These are phyloP conservation scores for Phytophthora foliorum DNA, from an alignment of 352 stramenopile genomes.

Conservation along the genomic window DNA sequence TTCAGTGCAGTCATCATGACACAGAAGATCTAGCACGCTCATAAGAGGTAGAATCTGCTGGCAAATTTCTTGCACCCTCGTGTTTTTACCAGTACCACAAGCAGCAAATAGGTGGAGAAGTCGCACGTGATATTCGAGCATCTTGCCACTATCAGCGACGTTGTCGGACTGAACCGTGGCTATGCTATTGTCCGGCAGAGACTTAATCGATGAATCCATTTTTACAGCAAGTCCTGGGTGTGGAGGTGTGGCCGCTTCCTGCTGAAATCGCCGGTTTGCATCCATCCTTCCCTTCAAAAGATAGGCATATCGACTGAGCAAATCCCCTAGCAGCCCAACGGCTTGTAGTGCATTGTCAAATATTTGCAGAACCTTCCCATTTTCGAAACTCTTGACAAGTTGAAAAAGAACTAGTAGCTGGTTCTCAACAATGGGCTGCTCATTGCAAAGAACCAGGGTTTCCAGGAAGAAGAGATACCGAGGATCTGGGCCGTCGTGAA, in stretches of 20 bases:
- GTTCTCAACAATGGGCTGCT: constrained; percentile 70
- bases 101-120: constrained; percentile 71
- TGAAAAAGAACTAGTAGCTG: constrained; percentile 76
- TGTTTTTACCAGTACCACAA: constrained; percentile 71
- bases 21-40: constrained; percentile 52
- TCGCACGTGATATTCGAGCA: constrained; percentile 65
- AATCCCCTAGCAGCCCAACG: constrained; percentile 33
- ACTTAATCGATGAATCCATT: not conserved
- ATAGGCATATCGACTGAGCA: constrained; percentile 41
- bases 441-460: constrained; percentile 64
- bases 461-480: constrained; percentile 73
- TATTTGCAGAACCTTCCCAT: constrained; percentile 54
- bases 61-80: constrained; percentile 69
- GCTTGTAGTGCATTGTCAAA: constrained; percentile 57
- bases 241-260: not conserved
- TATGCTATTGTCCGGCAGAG: not conserved
- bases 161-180: not conserved
- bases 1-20: constrained; percentile 52
- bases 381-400: constrained; percentile 73
- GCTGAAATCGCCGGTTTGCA: not conserved
- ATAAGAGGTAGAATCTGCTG: constrained; percentile 68
- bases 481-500: constrained; percentile 52
- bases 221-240: not conserved
- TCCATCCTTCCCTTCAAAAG: constrained; percentile 11
- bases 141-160: constrained; percentile 32